Conservation (phyloP, 352 stramenopile genomes). For the Globisporangium perplexum region DNA sequence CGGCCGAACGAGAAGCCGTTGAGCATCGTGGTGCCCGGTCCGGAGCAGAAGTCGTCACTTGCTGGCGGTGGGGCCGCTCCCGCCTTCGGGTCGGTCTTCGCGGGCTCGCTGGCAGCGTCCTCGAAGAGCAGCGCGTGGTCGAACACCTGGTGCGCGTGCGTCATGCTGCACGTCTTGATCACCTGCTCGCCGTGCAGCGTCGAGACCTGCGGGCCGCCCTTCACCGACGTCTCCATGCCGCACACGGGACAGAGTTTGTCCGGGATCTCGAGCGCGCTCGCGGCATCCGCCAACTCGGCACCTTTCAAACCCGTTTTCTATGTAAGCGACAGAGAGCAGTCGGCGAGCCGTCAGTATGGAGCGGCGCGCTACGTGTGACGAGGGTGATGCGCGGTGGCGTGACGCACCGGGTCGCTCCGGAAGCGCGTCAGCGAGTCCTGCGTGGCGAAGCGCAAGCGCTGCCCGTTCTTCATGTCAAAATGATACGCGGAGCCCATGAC, state of each 20-base stretch:
- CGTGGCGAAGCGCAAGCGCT: constrained; percentile 53
- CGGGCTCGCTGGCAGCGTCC: constrained; percentile 5
- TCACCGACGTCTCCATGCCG: constrained; percentile 54
- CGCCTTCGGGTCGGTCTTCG: not conserved
- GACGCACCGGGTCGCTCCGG: constrained; percentile 35
- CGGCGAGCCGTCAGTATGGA: not conserved
- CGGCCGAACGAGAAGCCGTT: constrained; percentile 57
- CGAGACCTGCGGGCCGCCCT: constrained; percentile 37
- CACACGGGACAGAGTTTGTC: constrained; percentile 57
- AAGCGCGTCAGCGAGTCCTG: constrained; percentile 50
- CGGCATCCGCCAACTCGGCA: constrained; percentile 23
- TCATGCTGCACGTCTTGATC: constrained; percentile 67
- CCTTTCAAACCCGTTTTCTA: constrained; percentile 37
- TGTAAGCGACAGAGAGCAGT: not conserved
- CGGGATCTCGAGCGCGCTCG: not conserved
- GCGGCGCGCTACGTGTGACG: not conserved
- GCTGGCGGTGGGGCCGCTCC: not conserved
- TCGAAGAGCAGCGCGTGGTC: constrained; percentile 41
- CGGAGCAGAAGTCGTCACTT: constrained; percentile 36
- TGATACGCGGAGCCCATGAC: constrained; percentile 54
- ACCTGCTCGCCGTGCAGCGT: constrained; percentile 54
- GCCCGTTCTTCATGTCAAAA: constrained; percentile 61
- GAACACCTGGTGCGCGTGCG: constrained; percentile 59
- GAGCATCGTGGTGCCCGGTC: constrained; percentile 65
- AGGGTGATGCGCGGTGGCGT: too few species aligned